phyloP scores from a whole-genome alignment of 148 eudicot species.

The Oxyria digyna region DNA sequence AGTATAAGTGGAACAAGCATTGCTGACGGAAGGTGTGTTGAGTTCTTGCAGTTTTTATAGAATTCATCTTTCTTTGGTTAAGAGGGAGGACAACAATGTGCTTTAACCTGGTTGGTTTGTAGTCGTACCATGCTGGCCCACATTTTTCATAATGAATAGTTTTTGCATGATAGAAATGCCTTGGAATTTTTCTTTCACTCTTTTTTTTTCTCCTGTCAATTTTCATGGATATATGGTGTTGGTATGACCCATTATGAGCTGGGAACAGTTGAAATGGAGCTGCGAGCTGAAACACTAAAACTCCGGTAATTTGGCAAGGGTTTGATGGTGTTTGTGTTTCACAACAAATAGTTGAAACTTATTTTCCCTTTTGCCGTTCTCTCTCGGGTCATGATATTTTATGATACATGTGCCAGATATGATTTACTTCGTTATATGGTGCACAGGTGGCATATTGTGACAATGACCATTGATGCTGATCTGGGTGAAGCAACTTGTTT shows the following conservation, averaged over 20 bases:
- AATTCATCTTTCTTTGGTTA: neutral
- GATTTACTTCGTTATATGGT: neutral
- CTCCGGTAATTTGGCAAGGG: neutral
- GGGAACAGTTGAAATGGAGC: neutral
- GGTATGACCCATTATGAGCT: neutral
- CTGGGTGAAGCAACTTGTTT: conserved; percentile 94
- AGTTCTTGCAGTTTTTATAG: neutral
- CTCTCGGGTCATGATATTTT: neutral
- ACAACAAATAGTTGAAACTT: neutral
- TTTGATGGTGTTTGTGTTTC: neutral
- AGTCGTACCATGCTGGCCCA: neutral
- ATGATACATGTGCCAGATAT: neutral
- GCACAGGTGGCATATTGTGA: conserved; percentile 91
- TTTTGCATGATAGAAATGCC: no score
- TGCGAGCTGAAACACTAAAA: neutral
- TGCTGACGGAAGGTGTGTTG: conserved; percentile 89
- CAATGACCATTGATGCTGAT: conserved; percentile 89
- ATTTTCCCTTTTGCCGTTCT: neutral
- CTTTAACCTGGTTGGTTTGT: neutral
- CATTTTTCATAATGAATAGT: no score
- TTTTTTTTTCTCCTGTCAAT: neutral
- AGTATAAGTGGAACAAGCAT: conserved; percentile 84
- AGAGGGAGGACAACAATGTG: neutral
- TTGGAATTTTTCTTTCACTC: neutral
- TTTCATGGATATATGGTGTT: neutral